Evolutionary conservation across 805 yeast genomes (phyloP), one percentile per base, ranked within the genome.

Genomic region (Starmerella bombi): DNA sequence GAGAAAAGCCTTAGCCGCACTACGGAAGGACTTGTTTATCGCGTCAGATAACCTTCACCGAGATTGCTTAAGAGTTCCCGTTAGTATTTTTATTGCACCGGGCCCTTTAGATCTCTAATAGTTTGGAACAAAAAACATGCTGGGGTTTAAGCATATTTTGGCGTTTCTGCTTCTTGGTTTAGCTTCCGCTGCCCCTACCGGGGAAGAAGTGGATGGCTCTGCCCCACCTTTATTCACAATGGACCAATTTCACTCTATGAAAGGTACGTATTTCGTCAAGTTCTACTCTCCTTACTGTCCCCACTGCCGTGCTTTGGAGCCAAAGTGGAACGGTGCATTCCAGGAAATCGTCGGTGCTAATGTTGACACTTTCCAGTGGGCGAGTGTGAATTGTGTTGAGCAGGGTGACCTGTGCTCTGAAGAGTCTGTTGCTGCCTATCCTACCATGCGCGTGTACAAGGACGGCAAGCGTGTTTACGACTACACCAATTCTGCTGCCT

Each of bases 271-370:
- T 53, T 68, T 88, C 54, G 77, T 88, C 25, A 95, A 88, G 61
- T 86, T 84, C 60, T 91, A 62, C 57, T 83, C 94, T 25, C 98
- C 98, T 0, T 77, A 77, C 53, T 91, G 98, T 58, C 58, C 64
- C 6, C 97, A 88, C 60, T 91, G 98, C 62, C 70, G 64, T 46
- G 66, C 62, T 6, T 62, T 91, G 39, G 91, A 82, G 2, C 97
- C 98, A 1, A 67, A 63, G 6, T 91, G 97, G 96, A 70, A 74
- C 43, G 65, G 69, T 41, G 70, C 88, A 0, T 81, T 74, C 61
- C 51, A 63, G 19, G 57, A 59, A 3, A 70, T 72, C 50, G 47
- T 46, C n/a, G 45, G 40, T 3, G 12, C 25, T 12, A 37, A 41
- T 15, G 58, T 66, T 28, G 56, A 59, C 8, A 65, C 65, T 17